Evolutionary conservation across 1,284 basidiomycete genomes (phyloP).

Genomic region (Pyrrhoderma lamaoense): DNA sequence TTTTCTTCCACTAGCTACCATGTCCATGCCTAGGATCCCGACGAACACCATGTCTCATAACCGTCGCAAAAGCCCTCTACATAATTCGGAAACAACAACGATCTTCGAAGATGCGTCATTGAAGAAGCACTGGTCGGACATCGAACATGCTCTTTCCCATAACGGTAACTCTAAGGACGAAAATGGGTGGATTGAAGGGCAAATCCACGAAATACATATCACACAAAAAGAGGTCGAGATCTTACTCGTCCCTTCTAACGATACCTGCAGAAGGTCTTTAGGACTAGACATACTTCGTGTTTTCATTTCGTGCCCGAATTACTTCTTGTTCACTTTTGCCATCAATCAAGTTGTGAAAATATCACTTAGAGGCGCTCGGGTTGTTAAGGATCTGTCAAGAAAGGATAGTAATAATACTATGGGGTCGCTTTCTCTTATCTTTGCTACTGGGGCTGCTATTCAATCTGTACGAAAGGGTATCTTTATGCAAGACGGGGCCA

Average conservation of each 20-base stretch:
- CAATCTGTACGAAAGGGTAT: background rate
- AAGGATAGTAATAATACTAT: background rate
- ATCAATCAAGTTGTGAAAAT: conserved; percentile 3
- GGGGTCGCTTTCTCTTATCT: background rate
- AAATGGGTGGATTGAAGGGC: conserved; percentile 7
- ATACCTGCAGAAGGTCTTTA: no score
- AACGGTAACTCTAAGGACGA: background rate
- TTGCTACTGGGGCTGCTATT: background rate
- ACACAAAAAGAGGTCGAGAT: conserved; percentile 8
- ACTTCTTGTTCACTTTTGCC: background rate
- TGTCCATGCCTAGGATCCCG: no score
- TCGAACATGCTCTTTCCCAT: background rate
- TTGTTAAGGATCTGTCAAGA: background rate
- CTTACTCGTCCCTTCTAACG: background rate
- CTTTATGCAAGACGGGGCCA: background rate
- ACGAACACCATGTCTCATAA: no score
- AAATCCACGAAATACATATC: background rate
- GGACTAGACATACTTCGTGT: background rate
- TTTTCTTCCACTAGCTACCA: no score
- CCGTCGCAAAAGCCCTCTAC: no score
- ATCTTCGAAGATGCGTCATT: conserved; percentile 1
- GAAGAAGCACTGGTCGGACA: background rate
- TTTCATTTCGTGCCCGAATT: conserved; percentile 1
- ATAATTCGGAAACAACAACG: no score
- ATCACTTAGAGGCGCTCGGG: background rate